Evolutionary conservation across 2,329 filamentous ascomycete genomes (phyloP), one percentile per base, ranked within the genome.

Genomic region (Neopestalotiopsis sp.): DNA sequence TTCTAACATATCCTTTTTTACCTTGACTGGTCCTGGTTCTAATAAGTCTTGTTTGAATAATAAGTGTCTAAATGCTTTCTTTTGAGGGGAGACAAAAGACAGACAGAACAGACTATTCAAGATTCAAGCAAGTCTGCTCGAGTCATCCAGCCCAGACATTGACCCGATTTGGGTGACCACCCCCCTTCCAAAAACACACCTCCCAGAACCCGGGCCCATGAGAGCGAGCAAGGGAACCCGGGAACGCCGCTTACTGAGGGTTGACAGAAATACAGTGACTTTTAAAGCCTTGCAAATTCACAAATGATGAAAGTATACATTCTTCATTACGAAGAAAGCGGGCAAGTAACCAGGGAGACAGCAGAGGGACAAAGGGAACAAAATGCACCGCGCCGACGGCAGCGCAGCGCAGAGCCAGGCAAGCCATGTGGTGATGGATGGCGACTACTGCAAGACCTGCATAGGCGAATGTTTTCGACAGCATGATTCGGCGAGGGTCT

Each of bases 391-490:
- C 38, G 38, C 42, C 24, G 38, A 24, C 20, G 42, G 14, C 12
- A 40, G 62, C 42, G 34, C 34, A 38, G 34, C 34, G 10, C 6
- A 7, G 10, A 10, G 34, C 10, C 24, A 28, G 10, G 34, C 65
- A 49, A 67, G 65, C 65, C 65, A 67, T 67, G 65, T 67, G 65
- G 65, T 67, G 65, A 67, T 56, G 53, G 40, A 40, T 38, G 58
- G 38, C 69, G 64, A 42, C 12, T 45, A 67, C 62, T 70, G 67
- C 66, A 67, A 67, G 58, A 42, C 58, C 20, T 67, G 66, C 66
- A 67, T 67, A 67, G 28, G 66, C 66, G 66, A 63, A 17, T 63
- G 66, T 24, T 63, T 69, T 10, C 61, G 53, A 30, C 3, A 17
- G 6, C 2, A 45, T 56, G 64, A 66, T 66, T 66, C 53, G 64